phyloP scores from a whole-genome alignment of 345 rosid genomes.

The Orychophragmus violaceus region DNA sequence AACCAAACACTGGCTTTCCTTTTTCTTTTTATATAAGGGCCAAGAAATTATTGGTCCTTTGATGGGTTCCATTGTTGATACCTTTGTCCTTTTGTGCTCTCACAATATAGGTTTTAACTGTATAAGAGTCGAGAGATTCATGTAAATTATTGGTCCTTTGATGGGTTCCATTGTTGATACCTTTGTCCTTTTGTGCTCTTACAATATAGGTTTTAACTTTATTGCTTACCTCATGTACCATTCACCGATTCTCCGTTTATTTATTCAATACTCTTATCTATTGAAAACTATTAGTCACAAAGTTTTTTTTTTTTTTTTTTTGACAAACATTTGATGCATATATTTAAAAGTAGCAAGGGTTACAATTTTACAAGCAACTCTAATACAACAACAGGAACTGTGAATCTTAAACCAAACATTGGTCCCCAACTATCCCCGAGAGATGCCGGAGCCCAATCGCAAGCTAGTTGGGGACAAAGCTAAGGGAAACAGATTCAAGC shows the following conservation, averaged over 20 bases:
- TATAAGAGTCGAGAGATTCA: conserved; percentile 18
- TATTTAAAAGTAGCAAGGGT: too few relatives aligned
- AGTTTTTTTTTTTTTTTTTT: too few relatives aligned
- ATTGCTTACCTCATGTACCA: conserved; percentile 24
- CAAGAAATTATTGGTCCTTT: conserved; percentile 18
- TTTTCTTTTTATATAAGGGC: not conserved
- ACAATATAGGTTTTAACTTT: conserved; percentile 2
- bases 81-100: conserved; percentile 22
- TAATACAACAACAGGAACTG: too few relatives aligned
- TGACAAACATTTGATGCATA: too few relatives aligned
- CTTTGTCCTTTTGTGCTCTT: conserved; percentile 21
- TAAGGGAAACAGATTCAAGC: too few relatives aligned
- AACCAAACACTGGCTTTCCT: conserved; percentile 15
- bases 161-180: conserved; percentile 26
- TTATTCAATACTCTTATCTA: not conserved
- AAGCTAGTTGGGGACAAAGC: too few relatives aligned
- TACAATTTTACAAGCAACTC: too few relatives aligned
- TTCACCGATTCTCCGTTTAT: not conserved
- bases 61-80: conserved; percentile 25
- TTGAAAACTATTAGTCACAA: not conserved
- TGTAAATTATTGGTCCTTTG: conserved; percentile 17
- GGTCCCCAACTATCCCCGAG: too few relatives aligned
- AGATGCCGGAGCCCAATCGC: too few relatives aligned
- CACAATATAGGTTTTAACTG: not conserved
- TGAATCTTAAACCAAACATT: too few relatives aligned